Conservation (phyloP, 2,329 filamentous ascomycete species). For the Sarocladium oryzae region DNA sequence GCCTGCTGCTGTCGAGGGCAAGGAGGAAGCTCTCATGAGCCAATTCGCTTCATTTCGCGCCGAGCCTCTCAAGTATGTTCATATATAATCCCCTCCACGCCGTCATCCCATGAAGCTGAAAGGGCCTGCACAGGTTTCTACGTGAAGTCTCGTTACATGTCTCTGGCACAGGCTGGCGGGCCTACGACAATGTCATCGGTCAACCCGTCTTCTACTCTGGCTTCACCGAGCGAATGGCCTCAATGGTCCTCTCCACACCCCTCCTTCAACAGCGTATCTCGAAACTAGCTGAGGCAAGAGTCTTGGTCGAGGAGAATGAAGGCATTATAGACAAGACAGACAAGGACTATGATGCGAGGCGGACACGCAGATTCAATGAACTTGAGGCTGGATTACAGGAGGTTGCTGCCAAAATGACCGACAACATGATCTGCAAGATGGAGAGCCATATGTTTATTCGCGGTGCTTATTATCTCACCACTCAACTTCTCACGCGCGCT, state of each 20-base stretch:
- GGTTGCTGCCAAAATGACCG: slow-evolving; percentile 79
- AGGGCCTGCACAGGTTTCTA: slow-evolving; percentile 59
- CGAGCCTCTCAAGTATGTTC: slow-evolving; percentile 51
- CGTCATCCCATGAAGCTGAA: no score
- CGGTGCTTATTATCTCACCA: slow-evolving; percentile 81
- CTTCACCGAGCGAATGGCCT: slow-evolving; percentile 86
- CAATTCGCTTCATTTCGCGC: slow-evolving; percentile 82
- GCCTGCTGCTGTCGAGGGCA: slow-evolving; percentile 41
- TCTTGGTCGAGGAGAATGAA: slow-evolving; percentile 70
- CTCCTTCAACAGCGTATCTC: slow-evolving; percentile 69
- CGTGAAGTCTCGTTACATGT: slow-evolving; percentile 91
- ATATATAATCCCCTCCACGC: slow-evolving; percentile 4
- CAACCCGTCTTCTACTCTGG: slow-evolving; percentile 91
- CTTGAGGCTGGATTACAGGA: slow-evolving; percentile 70
- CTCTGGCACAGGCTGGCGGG: slow-evolving; percentile 89
- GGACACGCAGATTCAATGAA: slow-evolving; percentile 49
- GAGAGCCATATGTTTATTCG: slow-evolving; percentile 91
- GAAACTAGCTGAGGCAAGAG: slow-evolving; percentile 67
- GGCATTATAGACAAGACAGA: slow-evolving; percentile 57
- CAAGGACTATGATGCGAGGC: slow-evolving; percentile 43
- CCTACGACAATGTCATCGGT: slow-evolving; percentile 84
- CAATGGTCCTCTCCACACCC: slow-evolving; percentile 65
- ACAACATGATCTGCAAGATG: slow-evolving; percentile 98
- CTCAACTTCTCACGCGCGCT: slow-evolving; percentile 82
- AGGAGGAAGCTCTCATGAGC: slow-evolving; percentile 67